phyloP scores from a whole-genome alignment of 306 rosid genomes.

The Castanospermum australe region DNA sequence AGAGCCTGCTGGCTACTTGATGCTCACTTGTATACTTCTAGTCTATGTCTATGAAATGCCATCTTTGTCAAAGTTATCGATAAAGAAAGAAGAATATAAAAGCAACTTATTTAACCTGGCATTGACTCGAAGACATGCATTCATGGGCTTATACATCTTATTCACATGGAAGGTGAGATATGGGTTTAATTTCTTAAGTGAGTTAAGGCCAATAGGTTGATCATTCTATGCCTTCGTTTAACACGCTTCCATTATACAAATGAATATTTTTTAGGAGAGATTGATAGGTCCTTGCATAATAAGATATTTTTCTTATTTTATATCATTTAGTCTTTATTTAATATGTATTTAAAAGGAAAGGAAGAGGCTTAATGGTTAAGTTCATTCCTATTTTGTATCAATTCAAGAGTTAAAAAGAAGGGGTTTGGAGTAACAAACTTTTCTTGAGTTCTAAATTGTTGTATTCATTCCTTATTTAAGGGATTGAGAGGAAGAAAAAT shows the following conservation, averaged over 20 bases:
- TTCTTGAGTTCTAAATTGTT: too few relatives aligned
- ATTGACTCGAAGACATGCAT: conserved; percentile 20
- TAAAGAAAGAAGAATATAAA: conserved; percentile 18
- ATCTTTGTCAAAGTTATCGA: conserved; percentile 22
- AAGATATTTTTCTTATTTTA: too few relatives aligned
- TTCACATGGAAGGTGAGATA: conserved; percentile 26
- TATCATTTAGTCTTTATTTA: too few relatives aligned
- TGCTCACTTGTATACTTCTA: background rate
- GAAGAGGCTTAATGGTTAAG: too few relatives aligned
- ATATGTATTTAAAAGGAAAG: too few relatives aligned
- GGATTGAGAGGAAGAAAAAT: too few relatives aligned
- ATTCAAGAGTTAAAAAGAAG: too few relatives aligned
- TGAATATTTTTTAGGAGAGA: background rate
- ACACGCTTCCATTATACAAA: background rate
- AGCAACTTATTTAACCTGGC: background rate
- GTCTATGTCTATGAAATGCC: background rate
- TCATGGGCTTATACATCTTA: background rate
- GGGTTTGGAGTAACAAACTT: too few relatives aligned
- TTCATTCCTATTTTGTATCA: too few relatives aligned
- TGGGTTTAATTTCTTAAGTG: conserved; percentile 20
- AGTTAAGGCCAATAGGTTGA: background rate
- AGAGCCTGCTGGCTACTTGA: background rate
- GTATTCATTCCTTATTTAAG: too few relatives aligned
- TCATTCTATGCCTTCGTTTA: background rate
- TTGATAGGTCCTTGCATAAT: too few relatives aligned